These are phyloP conservation scores for Colletotrichum eremochloae DNA, from an alignment of 2,329 filamentous ascomycete genomes.

Conservation along the genomic window DNA sequence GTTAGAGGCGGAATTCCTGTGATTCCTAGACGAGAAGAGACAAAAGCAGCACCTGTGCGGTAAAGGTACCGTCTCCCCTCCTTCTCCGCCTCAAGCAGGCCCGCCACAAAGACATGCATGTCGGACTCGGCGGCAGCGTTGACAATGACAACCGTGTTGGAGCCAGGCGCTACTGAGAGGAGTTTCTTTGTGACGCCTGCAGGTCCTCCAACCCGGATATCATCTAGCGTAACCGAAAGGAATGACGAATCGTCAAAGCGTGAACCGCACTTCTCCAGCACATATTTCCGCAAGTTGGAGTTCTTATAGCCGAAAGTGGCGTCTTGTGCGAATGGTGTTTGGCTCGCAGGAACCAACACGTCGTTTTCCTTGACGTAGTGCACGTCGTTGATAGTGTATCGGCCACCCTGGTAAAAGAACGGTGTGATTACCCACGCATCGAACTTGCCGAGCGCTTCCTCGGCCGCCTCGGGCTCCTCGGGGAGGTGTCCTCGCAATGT, in stretches of 20 bases:
- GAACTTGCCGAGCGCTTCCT: conserved; percentile 61
- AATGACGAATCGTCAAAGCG: conserved; percentile 47
- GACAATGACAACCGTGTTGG: conserved; percentile 58
- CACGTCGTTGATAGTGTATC: conserved; percentile 69
- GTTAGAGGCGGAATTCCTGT: conserved; percentile 64
- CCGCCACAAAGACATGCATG: conserved; percentile 67
- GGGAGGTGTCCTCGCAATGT: conserved; percentile 70
- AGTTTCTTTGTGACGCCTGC: conserved; percentile 46
- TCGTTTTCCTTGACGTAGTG: conserved; percentile 70
- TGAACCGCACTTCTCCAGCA: conserved; percentile 62
- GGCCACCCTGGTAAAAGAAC: conserved; percentile 70
- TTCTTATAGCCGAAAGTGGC: conserved; percentile 69
- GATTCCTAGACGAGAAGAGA: conserved; percentile 65
- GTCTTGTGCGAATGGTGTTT: conserved; percentile 69
- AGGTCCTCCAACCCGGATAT: conserved; percentile 58
- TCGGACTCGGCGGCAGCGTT: conserved; percentile 68
- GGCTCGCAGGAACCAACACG: conserved; percentile 61
- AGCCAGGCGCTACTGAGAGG: conserved; percentile 46
- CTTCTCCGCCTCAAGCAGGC: conserved; percentile 55
- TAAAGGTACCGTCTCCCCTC: conserved; percentile 53
- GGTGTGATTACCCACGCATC: conserved; percentile 69
- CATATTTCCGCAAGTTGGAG: conserved; percentile 66
- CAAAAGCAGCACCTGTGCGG: conserved; percentile 58
- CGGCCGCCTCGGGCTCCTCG: conserved; percentile 65
- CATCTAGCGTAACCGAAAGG: conserved; percentile 50